phyloP scores from a whole-genome alignment of 495 filamentous ascomycete genomes.

The Trichoderma virens region DNA sequence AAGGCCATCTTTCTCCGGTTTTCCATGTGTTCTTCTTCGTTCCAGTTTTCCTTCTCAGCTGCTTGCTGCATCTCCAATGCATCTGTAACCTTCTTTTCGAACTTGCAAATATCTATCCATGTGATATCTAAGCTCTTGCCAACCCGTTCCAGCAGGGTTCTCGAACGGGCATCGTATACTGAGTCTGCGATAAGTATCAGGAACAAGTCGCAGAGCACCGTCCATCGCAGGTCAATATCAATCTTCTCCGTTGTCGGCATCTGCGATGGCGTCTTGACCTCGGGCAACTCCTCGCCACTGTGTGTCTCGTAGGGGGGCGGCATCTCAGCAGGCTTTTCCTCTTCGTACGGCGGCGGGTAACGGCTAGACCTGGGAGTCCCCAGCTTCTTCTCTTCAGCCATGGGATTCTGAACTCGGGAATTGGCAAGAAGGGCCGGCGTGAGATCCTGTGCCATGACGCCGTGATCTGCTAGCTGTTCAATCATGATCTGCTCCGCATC shows the following conservation, averaged over 20 bases:
- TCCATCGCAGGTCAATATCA: slow-evolving; percentile 96
- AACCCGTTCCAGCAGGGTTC: slow-evolving; percentile 76
- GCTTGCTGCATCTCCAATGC: slow-evolving; percentile 95
- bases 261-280: slow-evolving; percentile 70
- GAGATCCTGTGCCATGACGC: slow-evolving; percentile 75
- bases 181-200: slow-evolving; percentile 92
- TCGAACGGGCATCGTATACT: slow-evolving; percentile 83
- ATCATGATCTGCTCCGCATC: slow-evolving; percentile 95
- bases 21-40: slow-evolving; percentile 92
- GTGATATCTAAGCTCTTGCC: slow-evolving; percentile 69
- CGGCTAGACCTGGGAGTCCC: not conserved
- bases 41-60: slow-evolving; percentile 91
- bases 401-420: slow-evolving; percentile 85
- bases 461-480: slow-evolving; percentile 89
- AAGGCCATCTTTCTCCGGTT: slow-evolving; percentile 69
- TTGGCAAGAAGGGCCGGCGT: slow-evolving; percentile 86
- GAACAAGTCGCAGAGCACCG: slow-evolving; percentile 93
- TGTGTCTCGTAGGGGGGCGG: slow-evolving; percentile 69
- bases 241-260: slow-evolving; percentile 74
- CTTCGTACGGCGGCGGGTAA: slow-evolving; percentile 6
- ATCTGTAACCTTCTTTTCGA: slow-evolving; percentile 96
- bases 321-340: slow-evolving; percentile 38
- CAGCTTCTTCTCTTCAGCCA: slow-evolving; percentile 38
- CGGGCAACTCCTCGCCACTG: slow-evolving; percentile 60
- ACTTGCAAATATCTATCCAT: slow-evolving; percentile 90